Evolutionary conservation across 495 filamentous ascomycete species (phyloP), one percentile per base, ranked within the genome.

Genomic region (Entonaema liquescens): DNA sequence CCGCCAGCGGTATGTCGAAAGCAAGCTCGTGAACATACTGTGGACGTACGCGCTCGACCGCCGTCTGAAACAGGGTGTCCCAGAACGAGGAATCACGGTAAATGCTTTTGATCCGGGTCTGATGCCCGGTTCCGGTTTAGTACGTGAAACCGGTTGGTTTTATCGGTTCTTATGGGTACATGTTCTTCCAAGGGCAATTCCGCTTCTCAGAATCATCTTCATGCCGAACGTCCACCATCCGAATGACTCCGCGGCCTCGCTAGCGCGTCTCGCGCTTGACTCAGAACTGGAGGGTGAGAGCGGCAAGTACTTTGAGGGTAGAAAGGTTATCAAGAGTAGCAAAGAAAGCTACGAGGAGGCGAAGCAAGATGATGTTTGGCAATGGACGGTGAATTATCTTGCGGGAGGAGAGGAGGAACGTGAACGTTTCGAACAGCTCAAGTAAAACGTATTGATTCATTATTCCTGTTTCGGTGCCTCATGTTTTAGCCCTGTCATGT

Each of bases 21-120:
- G 82, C 68, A 94, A 94, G 79, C 84, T 92, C 0, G 88, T 90
- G 6, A 93, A 92, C 74, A 82, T 92, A n/a, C 79, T 93, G 1
- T 90, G 82, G 81, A 74, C 71, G 9, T 83, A 84, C 64, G 81
- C 82, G 1, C 68, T 85, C 12, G 56, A 80, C 11, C 63, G 71
- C 8, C 77, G 77, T 7, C 74, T 84, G 6, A 35, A 59, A 7
- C 35, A 71, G 21, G 70, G 67, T 31, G 60, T 59, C 11, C 36
- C 63, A 7, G 70, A 71, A 6, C 68, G 71, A 7, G 67, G 74
- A 1, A 80, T 80, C 68, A 79, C 79, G 0, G 81, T 83, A 0
- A 72, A 62, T 9, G 71, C 78, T 0, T 79, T 82, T 44, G 79
- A 86, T 67, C 84, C 84, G 5, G 42, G 42, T 12, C 42, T 47